Evolutionary conservation across 1,139 yeast species (phyloP).

Genomic region (Sugiyamaella xylanicola): DNA sequence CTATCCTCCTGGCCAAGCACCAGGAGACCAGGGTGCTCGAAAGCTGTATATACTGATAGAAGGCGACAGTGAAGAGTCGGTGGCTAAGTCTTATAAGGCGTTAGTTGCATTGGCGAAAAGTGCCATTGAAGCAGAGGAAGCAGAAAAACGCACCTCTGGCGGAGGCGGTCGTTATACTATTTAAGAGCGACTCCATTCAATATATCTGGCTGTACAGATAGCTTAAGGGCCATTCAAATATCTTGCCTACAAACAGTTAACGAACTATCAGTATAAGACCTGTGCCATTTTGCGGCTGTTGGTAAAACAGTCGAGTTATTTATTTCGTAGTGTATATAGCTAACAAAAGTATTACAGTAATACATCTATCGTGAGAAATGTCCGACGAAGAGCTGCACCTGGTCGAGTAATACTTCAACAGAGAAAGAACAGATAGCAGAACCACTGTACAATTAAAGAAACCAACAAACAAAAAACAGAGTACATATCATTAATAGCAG

Average conservation of each 20-base stretch:
- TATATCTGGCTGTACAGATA: background rate
- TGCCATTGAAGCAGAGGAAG: constrained; percentile 55
- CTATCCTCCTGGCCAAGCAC: constrained; percentile 57
- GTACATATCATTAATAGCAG: background rate
- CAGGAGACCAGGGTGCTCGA: constrained; percentile 61
- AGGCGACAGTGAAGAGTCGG: constrained; percentile 66
- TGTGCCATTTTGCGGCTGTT: too few relatives aligned
- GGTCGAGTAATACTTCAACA: too few relatives aligned
- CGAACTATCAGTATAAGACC: too few relatives aligned
- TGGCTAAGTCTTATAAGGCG: constrained; percentile 64
- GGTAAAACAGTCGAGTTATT: background rate
- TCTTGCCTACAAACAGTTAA: too few relatives aligned
- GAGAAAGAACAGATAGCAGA: background rate
- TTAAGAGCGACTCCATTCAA: too few relatives aligned
- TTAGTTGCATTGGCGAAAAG: constrained; percentile 62
- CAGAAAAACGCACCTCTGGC: constrained; percentile 45
- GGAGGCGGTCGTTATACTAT: constrained; percentile 28
- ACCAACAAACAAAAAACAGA: background rate
- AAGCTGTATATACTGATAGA: constrained; percentile 80
- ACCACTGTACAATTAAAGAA: background rate
- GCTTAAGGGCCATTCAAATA: too few relatives aligned
- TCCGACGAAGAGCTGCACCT: too few relatives aligned
- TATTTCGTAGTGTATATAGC: background rate
- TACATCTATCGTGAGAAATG: too few relatives aligned
- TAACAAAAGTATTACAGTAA: background rate